phyloP scores from a whole-genome alignment of 768 basidiomycete genomes.

The Amanita molliuscula region DNA sequence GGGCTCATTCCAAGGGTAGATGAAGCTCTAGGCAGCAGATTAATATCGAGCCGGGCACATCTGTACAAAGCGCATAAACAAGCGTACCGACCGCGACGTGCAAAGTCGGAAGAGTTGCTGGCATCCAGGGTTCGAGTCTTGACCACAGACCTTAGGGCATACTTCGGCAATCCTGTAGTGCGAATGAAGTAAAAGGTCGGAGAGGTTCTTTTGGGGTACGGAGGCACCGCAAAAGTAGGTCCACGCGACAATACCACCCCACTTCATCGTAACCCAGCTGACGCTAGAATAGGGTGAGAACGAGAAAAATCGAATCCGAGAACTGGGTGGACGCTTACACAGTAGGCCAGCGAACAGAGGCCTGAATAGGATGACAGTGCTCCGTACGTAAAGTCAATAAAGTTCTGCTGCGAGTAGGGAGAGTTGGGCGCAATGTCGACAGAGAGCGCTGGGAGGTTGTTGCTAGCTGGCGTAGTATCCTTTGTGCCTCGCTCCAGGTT shows the following conservation, averaged over 20 bases:
- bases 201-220: constrained; percentile 5
- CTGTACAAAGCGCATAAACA: background rate
- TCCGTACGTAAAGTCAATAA: constrained; percentile 2
- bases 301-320: background rate
- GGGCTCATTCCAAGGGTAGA: background rate
- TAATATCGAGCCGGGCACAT: background rate
- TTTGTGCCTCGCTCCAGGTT: constrained; percentile 4
- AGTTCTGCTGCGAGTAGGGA: constrained; percentile 5
- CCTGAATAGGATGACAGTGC: constrained; percentile 2
- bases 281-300: background rate
- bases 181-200: constrained; percentile 4
- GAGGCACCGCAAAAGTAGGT: constrained; percentile 8
- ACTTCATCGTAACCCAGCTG: background rate
- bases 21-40: background rate
- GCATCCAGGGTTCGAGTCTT: constrained; percentile 8
- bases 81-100: background rate
- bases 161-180: background rate
- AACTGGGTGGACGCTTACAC: background rate
- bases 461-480: constrained; percentile 3
- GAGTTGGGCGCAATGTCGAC: background rate
- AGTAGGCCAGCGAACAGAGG: constrained; percentile 3
- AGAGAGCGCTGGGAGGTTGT: constrained; percentile 3
- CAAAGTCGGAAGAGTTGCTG: constrained; percentile 8
- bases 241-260: constrained; percentile 8
- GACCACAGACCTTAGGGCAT: background rate